Evolutionary conservation across 352 stramenopile genomes (phyloP).

Genomic region (Phytophthora fragariae): DNA sequence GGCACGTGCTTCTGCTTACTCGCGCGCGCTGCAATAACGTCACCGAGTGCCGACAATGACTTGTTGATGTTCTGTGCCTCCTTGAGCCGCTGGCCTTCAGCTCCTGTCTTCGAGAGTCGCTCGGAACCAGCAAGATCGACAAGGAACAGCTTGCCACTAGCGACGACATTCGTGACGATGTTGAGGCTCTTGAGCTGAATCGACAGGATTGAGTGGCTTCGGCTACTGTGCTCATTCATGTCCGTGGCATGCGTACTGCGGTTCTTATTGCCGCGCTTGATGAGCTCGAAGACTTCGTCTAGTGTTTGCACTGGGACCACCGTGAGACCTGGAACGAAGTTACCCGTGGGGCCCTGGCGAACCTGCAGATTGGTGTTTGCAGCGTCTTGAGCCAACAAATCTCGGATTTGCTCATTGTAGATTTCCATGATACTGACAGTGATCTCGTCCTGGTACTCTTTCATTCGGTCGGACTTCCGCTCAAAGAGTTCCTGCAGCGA

Average conservation of each 20-base stretch:
- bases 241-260: slow-evolving; percentile 86
- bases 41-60: slow-evolving; percentile 95
- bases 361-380: slow-evolving; percentile 86
- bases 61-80: slow-evolving; percentile 96
- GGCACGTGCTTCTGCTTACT: slow-evolving; percentile 93
- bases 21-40: slow-evolving; percentile 94
- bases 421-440: slow-evolving; percentile 96
- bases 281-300: slow-evolving; percentile 87
- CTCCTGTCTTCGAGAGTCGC: slow-evolving; percentile 90
- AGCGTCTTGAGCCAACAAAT: slow-evolving; percentile 91
- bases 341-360: slow-evolving; percentile 81
- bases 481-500: slow-evolving; percentile 87
- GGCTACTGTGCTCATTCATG: slow-evolving; percentile 92
- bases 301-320: slow-evolving; percentile 76
- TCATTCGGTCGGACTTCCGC: slow-evolving; percentile 65
- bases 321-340: slow-evolving; percentile 86
- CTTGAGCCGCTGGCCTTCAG: slow-evolving; percentile 87
- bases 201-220: slow-evolving; percentile 89
- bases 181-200: slow-evolving; percentile 88
- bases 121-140: slow-evolving; percentile 93
- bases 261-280: slow-evolving; percentile 89
- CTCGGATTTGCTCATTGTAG: slow-evolving; percentile 96
- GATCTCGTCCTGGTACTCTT: slow-evolving; percentile 88
- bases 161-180: slow-evolving; percentile 74
- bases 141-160: slow-evolving; percentile 85